Percentiles rank a stretch among this genome's conserved stretches.
phyloP scores from a whole-genome alignment of 495 filamentous ascomycete genomes.

The Talaromyces ruber region DNA sequence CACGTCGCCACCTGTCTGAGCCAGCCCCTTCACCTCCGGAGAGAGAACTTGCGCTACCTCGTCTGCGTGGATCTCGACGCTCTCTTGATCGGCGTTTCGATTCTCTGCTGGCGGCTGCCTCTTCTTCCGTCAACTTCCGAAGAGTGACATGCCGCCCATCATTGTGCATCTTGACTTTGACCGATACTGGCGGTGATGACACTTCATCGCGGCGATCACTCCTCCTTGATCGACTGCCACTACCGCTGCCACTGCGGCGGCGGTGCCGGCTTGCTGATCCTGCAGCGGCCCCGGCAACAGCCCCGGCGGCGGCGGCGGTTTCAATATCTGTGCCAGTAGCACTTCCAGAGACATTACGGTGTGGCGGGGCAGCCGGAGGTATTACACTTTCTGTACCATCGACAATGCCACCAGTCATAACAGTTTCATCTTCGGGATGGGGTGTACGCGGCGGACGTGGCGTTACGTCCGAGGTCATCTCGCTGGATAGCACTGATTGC shows the following conservation, averaged over 20 bases:
- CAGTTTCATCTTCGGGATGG: constrained; percentile 20
- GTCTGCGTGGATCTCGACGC: constrained; percentile 30
- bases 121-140: constrained; percentile 69
- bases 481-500: constrained; percentile 31
- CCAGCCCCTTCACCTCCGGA: constrained; percentile 34
- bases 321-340: constrained; percentile 24
- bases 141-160: constrained; percentile 78
- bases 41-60: constrained; percentile 35
- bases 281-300: constrained; percentile 35
- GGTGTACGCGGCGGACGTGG: constrained; percentile 25
- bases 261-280: constrained; percentile 27
- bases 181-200: constrained; percentile 57
- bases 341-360: constrained; percentile 20
- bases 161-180: constrained; percentile 73
- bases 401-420: constrained; percentile 26
- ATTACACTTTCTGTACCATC: constrained; percentile 24
- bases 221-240: constrained; percentile 29
- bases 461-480: constrained; percentile 35
- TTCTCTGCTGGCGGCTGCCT: constrained; percentile 58
- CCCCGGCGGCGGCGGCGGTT: constrained; percentile 30
- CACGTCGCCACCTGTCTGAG: constrained; percentile 42
- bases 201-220: constrained; percentile 30
- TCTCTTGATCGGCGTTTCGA: constrained; percentile 34
- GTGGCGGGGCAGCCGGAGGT: constrained; percentile 38
- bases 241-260: constrained; percentile 23